phyloP scores from a whole-genome alignment of 257 asterid species.

The Nicotiana otophora region DNA sequence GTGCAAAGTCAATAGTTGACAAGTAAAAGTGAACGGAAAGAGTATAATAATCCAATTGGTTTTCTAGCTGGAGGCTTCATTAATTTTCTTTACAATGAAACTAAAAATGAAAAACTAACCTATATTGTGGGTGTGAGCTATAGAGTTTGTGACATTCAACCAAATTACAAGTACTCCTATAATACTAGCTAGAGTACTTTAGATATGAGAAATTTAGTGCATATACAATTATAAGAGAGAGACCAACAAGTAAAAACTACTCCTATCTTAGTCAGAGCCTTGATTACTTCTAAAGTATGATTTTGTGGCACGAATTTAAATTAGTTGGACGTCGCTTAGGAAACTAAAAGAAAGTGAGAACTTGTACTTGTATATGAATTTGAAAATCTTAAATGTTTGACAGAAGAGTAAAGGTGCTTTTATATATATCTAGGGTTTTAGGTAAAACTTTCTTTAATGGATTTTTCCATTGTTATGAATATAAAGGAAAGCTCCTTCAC shows the following conservation, averaged over 20 bases:
- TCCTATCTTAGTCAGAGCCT: too few species aligned
- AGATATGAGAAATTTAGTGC: not conserved
- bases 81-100: not conserved
- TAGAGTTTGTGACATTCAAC: not conserved
- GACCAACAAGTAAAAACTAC: too few species aligned
- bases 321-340: too few species aligned
- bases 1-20: too few species aligned
- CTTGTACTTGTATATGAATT: not conserved
- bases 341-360: not conserved
- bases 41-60: too few species aligned
- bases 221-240: not conserved
- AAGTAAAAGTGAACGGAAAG: too few species aligned
- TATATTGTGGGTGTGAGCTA: not conserved
- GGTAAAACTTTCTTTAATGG: not conserved
- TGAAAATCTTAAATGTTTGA: not conserved
- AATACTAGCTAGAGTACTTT: not conserved
- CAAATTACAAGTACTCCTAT: not conserved
- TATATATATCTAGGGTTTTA: not conserved
- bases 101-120: not conserved
- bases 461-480: not conserved
- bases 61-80: too few species aligned
- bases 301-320: too few species aligned
- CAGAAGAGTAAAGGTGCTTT: not conserved
- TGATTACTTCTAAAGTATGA: too few species aligned
- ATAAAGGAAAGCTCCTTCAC: constrained; percentile 16